Evolutionary conservation across 2,329 filamentous ascomycete genomes (phyloP), one percentile per base, ranked within the genome.

Genomic region (Colletotrichum sojae): DNA sequence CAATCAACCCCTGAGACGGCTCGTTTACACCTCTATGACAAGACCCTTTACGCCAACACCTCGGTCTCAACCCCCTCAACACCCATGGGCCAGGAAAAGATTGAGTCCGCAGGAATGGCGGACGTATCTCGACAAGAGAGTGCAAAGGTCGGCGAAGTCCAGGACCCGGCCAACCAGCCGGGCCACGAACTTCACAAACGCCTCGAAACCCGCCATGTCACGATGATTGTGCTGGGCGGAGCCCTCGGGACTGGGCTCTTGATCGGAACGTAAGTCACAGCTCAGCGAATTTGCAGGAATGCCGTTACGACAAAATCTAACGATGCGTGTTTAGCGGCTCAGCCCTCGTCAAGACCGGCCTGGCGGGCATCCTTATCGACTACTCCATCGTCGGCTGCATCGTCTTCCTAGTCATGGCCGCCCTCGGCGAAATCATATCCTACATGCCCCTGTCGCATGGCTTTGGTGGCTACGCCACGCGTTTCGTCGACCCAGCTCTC

Each of bases 381-480:
- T 84, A 83, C 60, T 55, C 78, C 15, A 46, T 86, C 74, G 73
- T 86, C 73, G 83, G 80, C 62, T 74, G 83, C 5, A 82, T 88
- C 55, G 85, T 89, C 36, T 89, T 83, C 76, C 85, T 84, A 18
- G 85, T 89, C 74, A 89, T 89, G 83, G 79, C 80, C 16, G 77
- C 77, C 9, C 73, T 81, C 16, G 79, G 79, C 15, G 79, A 81
- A 66, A 78, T 79, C 74, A 73, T 75, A 1, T 69, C 77, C 0
- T 75, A 73, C 10, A 61, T 78, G n/a, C 76, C 77, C 0, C 67
- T 75, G 45, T 73, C 74, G n/a, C 75, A 77, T 27, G 75, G 88
- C 69, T 92, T 92, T 75, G 88, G 89, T 52, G 88, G 89, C 55
- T 92, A 91, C 72, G 89, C 89, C 22, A 83, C 86, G 51, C 85